Base-by-base conservation (phyloP, 164 flowering plant genomes). In the Vitis cinerea region DNA sequence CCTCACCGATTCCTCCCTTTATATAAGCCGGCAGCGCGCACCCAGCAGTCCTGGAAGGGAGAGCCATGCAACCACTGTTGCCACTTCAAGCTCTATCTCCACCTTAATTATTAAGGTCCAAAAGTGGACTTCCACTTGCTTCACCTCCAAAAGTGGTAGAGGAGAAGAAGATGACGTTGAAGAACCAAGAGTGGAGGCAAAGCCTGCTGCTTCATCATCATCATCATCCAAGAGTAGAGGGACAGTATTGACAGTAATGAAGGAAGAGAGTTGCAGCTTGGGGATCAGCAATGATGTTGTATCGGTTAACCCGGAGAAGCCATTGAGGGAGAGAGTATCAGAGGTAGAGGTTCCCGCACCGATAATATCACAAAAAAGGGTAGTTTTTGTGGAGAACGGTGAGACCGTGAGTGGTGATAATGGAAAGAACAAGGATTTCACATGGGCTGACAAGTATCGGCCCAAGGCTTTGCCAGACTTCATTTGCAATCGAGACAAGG, bases 281-380 rank as follows among this genome's bases (percentile, higher is more conserved):
- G 44, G 3, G 7, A 6, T 31, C 5, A 31, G 7, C 44, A 31
- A 31, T 31, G 44, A 31, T 31, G 44, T 31, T 31, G 44, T 3
- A 31, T 31, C 44, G 6, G 37, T 29, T 64, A 31, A 10, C 12
- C 57, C 74, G 9, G 67, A 66, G 86, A 82, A 79, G 88, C 83
- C 84, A 31, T 74, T 83, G 90, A 79, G 86, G 89, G 90, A 87
- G 88, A 87, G 87, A 79, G 79, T 72, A 14, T 52, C 53, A 37
- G 62, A 57, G 61, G 14, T 71, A 62, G 51, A 62, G 10, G 67
- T 59, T 56, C 59, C 31, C 29, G 14, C 68, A 65, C 54, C 64
- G 56, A 10, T 17, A 65, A 2, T 59, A 62, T 4, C 61, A 49
- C 30, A 13, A 6, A 66, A 68, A 16, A 62, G 58, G n/a, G 61